Base-by-base conservation (phyloP, 495 filamentous ascomycete genomes). In the Neurospora sp. region DNA sequence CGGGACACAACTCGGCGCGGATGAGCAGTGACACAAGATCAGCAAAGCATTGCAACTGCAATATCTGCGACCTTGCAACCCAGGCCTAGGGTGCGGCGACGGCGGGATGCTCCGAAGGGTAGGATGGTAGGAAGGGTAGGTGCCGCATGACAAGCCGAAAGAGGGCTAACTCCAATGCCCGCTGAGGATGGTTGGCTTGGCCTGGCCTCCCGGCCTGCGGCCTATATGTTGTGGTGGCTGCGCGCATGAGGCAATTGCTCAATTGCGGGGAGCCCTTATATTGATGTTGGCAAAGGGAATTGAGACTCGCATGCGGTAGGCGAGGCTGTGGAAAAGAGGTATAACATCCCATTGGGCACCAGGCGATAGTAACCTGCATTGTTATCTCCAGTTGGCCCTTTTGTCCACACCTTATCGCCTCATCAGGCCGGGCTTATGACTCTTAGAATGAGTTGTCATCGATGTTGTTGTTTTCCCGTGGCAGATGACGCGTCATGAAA, bases 161-260 rank as follows among this genome's bases (percentile, higher is more conserved):
- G 42, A 71, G 39, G 71, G 75, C n/a, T 73, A 72, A 73, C 47
- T 27, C 47, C 47, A 59, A 59, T 59, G 42, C 10, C 44, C 10
- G 69, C 69, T 27, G 73, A 61, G 65, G 44, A 39, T 59, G 42
- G 27, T 39, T 71, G 71, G 72, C 72, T 72, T 73, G 74, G 70
- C 35, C 42, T 40, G 72, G 44, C 38, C 44, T 44, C 44, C 31
- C 42, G 72, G 39, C 44, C 7, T 73, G 70, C 72, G 69, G 72
- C 53, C 53, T 8, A 3, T 31, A 65, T 41, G 69, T 39, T 70
- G 69, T 39, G 45, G 74, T 71, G 41, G 38, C 73, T 68, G 47
- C 72, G 72, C 72, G 69, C 70, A 70, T 47, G 68, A 65, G 59
- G 70, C 71, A 74, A 77, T 68, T 78, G 75, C 76, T 78, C 76